Percentiles rank a stretch among this genome's conserved stretches.
phyloP scores from a whole-genome alignment of 1,284 basidiomycete genomes.

The Erythrobasidium hasegawianum region DNA sequence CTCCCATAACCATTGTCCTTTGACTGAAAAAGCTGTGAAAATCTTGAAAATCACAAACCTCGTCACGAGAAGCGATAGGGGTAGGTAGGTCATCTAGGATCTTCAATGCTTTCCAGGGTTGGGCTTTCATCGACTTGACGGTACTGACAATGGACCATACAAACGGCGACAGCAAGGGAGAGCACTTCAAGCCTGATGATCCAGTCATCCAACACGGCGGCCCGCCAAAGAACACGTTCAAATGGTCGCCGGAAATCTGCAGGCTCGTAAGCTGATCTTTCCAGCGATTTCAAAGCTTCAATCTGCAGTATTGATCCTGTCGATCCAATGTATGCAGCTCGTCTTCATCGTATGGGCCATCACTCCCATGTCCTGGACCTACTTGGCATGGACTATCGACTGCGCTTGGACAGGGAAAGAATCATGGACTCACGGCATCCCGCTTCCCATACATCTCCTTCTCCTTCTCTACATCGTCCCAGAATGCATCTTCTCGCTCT shows the following conservation, averaged over 20 bases:
- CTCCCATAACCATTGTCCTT: too few relatives aligned
- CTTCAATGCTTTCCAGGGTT: too few relatives aligned
- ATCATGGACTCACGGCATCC: conserved; percentile 32
- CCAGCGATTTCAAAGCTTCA: too few relatives aligned
- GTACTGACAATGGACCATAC: too few relatives aligned
- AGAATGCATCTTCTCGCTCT: conserved; percentile 72
- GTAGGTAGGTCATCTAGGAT: too few relatives aligned
- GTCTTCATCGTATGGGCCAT: conserved; percentile 68
- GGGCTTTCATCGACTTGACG: too few relatives aligned
- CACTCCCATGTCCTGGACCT: conserved; percentile 66
- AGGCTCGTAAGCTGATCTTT: conserved; percentile 11
- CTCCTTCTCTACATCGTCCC: conserved; percentile 34
- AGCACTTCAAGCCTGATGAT: not conserved
- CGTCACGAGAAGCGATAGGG: too few relatives aligned
- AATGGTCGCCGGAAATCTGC: conserved; percentile 16
- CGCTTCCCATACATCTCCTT: conserved; percentile 21
- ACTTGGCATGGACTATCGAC: conserved; percentile 54
- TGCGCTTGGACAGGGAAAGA: conserved; percentile 3
- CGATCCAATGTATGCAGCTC: conserved; percentile 57
- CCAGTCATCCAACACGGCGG: conserved; percentile 6
- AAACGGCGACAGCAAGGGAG: too few relatives aligned
- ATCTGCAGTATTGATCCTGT: conserved; percentile 15
- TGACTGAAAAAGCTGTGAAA: too few relatives aligned
- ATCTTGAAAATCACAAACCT: too few relatives aligned
- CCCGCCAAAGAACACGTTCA: conserved; percentile 21